Evolutionary conservation across 1,284 basidiomycete species (phyloP), one percentile per base, ranked within the genome.

Genomic region (Ceratobasidium papillatum): DNA sequence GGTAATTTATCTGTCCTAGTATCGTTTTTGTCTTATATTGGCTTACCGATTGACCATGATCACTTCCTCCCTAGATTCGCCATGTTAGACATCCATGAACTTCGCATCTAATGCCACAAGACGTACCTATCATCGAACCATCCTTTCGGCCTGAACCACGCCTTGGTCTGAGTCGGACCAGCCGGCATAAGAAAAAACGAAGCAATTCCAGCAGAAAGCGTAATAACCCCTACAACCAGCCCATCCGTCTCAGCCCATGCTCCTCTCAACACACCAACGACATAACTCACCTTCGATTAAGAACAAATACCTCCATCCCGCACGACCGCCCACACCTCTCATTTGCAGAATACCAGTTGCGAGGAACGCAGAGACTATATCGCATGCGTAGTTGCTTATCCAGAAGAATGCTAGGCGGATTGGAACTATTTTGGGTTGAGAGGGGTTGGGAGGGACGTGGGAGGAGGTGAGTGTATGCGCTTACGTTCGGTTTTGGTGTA

Each of bases 121-220:
- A n/a, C n/a, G n/a, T 47, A 81, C 80, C 82, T 84, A 66, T 78
- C 85, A 4, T 83, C 87, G 80, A 93, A 93, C 90, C 91, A 93
- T 0, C 91, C 90, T 45, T 89, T 88, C 0, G 88, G 87, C 32
- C 90, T 81, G 82, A 87, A 91, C 87, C 89, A 89, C 0, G 87
- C 81, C 77, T 87, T 89, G 0, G 90, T 91, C 78, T 91, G 89
- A 0, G 89, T 90, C 0, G 91, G 90, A 1, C 87, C 85, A 12
- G 88, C 86, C 0, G 90, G 90, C 90, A 93, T 90, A 77, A 85
- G 83, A 82, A 90, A 88, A 83, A 89, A 93, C 0, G 89, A 87
- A 0, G 83, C 79, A n/a, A 91, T 54, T 0, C 90, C 91, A 74
- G 92, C 84, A 54, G 80, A 38, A 0, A 90, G 80, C 0, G 89